Percentiles rank a stretch among this genome's conserved stretches.
Conservation (phyloP, 495 filamentous ascomycete genomes). For the Trichodelitschia bisporula region DNA sequence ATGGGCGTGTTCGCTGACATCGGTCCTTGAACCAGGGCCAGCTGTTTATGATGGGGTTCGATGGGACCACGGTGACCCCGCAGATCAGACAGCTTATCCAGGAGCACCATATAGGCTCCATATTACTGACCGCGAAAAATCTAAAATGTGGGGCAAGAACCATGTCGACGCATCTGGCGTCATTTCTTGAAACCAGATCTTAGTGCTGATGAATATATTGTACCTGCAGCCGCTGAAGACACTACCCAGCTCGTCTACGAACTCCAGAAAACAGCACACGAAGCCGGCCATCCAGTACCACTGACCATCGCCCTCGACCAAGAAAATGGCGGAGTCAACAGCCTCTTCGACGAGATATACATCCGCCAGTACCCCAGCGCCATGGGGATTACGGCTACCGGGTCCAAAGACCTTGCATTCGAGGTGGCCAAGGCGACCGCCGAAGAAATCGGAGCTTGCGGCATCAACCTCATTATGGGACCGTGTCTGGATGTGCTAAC, state of each 20-base stretch:
- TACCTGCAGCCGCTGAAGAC: conserved; percentile 45
- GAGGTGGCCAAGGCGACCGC: conserved; percentile 69
- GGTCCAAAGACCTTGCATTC: conserved; percentile 51
- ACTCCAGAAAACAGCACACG: conserved; percentile 63
- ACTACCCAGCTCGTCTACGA: conserved; percentile 61
- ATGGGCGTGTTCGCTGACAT: conserved; percentile 8
- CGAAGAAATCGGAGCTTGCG: conserved; percentile 62
- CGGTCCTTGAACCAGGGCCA: conserved; percentile 27
- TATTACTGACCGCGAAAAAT: conserved; percentile 74
- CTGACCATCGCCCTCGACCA: conserved; percentile 70
- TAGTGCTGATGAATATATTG: conserved; percentile 1
- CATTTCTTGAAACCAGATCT: background rate
- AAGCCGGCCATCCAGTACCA: conserved; percentile 67
- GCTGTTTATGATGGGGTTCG: conserved; percentile 89
- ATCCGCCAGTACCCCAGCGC: conserved; percentile 78
- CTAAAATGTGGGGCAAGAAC: conserved; percentile 41
- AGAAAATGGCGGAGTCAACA: conserved; percentile 89
- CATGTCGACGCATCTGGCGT: conserved; percentile 1
- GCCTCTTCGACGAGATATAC: conserved; percentile 73
- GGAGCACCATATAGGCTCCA: conserved; percentile 61
- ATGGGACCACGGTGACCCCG: conserved; percentile 66
- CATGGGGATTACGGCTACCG: conserved; percentile 75
- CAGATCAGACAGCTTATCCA: conserved; percentile 69
- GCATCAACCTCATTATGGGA: conserved; percentile 76
- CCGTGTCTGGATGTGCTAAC: conserved; percentile 78